Percentiles rank a stretch among this genome's conserved stretches.
These are phyloP conservation scores for Ophiostoma ips DNA, from an alignment of 2,329 filamentous ascomycete species.

Conservation along the genomic window DNA sequence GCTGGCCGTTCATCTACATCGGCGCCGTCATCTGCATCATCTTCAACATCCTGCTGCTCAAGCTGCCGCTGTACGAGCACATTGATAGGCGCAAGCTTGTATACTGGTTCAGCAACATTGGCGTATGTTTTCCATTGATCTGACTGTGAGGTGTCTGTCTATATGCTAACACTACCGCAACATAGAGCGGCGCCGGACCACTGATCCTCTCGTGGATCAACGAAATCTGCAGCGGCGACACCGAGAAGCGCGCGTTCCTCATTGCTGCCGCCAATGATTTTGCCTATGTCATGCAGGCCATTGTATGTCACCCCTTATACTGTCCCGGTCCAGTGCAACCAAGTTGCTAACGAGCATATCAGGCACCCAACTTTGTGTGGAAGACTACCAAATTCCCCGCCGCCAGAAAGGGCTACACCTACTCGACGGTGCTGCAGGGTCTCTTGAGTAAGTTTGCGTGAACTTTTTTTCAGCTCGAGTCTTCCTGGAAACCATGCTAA, in stretches of 20 bases:
- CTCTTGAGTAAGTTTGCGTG: slow-evolving; percentile 14
- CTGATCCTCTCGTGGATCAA: slow-evolving; percentile 23
- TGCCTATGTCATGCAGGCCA: slow-evolving; percentile 12
- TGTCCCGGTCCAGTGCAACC: neutral
- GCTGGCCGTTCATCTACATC: slow-evolving; percentile 26
- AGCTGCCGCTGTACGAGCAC: neutral
- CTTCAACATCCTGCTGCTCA: slow-evolving; percentile 21
- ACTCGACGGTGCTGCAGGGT: slow-evolving; percentile 21
- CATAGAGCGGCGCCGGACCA: slow-evolving; percentile 21
- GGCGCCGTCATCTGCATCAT: slow-evolving; percentile 22
- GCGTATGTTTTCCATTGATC: slow-evolving; percentile 14
- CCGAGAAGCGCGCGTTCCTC: slow-evolving; percentile 17
- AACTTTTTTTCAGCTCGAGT: too few species aligned
- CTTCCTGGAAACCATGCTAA: neutral
- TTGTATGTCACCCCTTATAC: neutral
- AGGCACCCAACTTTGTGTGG: slow-evolving; percentile 20
- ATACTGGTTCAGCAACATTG: slow-evolving; percentile 25
- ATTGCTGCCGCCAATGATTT: slow-evolving; percentile 15
- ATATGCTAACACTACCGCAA: neutral
- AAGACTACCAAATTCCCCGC: slow-evolving; percentile 26
- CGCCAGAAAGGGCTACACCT: slow-evolving; percentile 24
- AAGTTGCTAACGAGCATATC: neutral
- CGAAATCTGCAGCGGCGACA: slow-evolving; percentile 15
- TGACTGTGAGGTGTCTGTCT: too few species aligned
- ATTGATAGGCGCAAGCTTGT: slow-evolving; percentile 18